These are phyloP conservation scores for Pogostemon cablin DNA, from an alignment of 257 asterid species.

Conservation along the genomic window DNA sequence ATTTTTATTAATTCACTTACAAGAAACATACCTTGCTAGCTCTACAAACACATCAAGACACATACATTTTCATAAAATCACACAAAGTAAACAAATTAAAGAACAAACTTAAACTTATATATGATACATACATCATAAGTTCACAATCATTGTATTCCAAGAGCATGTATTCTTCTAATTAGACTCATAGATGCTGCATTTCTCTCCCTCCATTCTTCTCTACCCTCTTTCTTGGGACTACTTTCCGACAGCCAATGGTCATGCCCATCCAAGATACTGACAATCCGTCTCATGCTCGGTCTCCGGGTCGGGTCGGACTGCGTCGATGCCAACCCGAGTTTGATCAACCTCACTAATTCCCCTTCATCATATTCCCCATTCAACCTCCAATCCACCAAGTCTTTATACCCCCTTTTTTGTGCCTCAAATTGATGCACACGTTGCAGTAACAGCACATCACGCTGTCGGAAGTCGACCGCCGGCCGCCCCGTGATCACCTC, in stretches of 20 bases:
- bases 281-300: conserved; percentile 86
- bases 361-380: conserved; percentile 55
- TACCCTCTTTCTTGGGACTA: conserved; percentile 47
- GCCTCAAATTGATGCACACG: conserved; percentile 57
- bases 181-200: conserved; percentile 63
- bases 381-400: conserved; percentile 70
- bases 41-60: neutral
- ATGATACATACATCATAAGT: neutral
- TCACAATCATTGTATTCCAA: conserved; percentile 68
- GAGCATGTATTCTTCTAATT: conserved; percentile 79
- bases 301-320: conserved; percentile 61
- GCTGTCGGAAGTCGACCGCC: conserved; percentile 81
- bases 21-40: neutral
- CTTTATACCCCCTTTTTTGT: conserved; percentile 47
- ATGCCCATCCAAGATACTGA: conserved; percentile 76
- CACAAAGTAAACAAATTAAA: neutral
- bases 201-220: conserved; percentile 72
- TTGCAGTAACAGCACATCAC: conserved; percentile 59
- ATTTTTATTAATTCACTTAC: too few species aligned
- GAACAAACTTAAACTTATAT: conserved; percentile 8
- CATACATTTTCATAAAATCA: neutral
- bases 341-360: conserved; percentile 72
- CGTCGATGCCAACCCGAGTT: conserved; percentile 78
- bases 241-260: conserved; percentile 65
- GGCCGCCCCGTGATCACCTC: conserved; percentile 75